Conservation (phyloP, 306 rosid genomes). For the Erythrophleum fordii region DNA sequence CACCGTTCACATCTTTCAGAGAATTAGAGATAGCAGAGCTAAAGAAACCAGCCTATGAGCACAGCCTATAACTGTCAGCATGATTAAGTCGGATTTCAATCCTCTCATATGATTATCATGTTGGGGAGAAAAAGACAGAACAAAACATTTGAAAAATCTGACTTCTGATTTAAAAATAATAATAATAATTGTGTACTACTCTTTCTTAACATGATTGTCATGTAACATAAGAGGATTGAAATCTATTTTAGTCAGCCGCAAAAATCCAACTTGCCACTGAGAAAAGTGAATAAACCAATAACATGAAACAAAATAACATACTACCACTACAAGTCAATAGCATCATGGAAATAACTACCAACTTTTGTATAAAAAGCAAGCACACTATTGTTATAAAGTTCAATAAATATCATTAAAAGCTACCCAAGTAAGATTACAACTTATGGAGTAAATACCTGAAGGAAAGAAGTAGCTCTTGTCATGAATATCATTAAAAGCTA, state of each 20-base stretch:
- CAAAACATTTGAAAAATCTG: neutral
- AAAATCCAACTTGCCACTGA: neutral
- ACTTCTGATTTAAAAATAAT: neutral
- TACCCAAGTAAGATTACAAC: neutral
- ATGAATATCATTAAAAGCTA: constrained; percentile 1
- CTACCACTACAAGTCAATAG: neutral
- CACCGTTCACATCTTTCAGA: neutral
- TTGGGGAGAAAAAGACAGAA: neutral
- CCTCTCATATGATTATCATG: neutral
- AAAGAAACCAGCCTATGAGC: neutral
- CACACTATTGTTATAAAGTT: no score
- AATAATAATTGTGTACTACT: neutral
- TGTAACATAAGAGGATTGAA: neutral
- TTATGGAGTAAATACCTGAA: constrained; percentile 26
- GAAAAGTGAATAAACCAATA: neutral
- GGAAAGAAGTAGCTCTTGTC: no score
- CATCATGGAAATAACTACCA: neutral
- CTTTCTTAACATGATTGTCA: neutral
- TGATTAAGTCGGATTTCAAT: neutral
- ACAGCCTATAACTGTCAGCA: neutral
- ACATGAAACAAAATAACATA: neutral
- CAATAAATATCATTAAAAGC: constrained; percentile 12
- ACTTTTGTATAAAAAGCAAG: neutral
- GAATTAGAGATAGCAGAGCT: neutral
- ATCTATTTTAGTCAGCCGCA: neutral